Conservation (phyloP, 2,329 filamentous ascomycete species). For the Fusarium agapanthi region DNA sequence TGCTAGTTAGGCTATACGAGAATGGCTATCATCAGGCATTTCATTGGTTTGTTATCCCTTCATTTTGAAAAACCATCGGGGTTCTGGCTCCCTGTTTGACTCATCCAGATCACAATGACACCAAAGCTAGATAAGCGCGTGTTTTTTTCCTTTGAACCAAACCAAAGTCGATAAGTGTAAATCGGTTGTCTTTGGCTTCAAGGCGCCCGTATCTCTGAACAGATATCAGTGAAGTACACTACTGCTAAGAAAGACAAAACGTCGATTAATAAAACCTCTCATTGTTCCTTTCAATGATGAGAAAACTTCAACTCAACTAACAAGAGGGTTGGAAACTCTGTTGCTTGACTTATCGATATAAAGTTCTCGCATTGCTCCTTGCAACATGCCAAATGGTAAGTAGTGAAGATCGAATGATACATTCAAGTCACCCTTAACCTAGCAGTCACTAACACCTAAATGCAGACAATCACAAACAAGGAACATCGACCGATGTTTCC, state of each 20-base stretch:
- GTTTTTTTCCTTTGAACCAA: neutral
- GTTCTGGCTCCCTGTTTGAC: neutral
- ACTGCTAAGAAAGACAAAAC: neutral
- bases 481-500: neutral
- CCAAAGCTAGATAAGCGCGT: neutral
- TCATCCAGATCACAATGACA: neutral
- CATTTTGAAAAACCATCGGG: neutral
- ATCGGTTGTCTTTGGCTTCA: neutral
- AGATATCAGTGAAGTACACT: neutral
- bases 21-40: neutral
- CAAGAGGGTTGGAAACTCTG: neutral
- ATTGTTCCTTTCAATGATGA: neutral
- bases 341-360: rapidly evolving
- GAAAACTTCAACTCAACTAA: neutral
- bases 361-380: rapidly evolving
- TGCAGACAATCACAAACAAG: rapidly evolving
- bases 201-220: rapidly evolving
- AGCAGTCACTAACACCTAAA: neutral
- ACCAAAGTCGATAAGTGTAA: neutral
- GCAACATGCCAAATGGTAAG: neutral
- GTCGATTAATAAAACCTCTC: rapidly evolving
- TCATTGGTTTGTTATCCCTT: neutral
- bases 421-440: rapidly evolving
- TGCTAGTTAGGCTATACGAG: neutral
- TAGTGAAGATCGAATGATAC: rapidly evolving